Evolutionary conservation across 345 rosid genomes (phyloP), one percentile per base, ranked within the genome.

Genomic region (Camelina neglecta): DNA sequence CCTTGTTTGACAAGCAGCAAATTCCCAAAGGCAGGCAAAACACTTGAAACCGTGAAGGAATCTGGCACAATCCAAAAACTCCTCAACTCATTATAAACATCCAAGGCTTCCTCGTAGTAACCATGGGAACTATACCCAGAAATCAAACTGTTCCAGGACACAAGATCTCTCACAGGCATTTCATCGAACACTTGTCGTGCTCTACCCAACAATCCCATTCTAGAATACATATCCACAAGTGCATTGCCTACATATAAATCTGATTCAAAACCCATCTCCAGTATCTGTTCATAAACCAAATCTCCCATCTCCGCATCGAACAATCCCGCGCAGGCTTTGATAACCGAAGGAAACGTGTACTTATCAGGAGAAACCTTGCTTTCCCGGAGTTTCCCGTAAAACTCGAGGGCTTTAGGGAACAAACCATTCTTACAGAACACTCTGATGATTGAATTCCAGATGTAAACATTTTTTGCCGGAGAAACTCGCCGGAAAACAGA

Each of bases 141-240:
- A 79, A 86, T 84, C 74, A 90, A 77, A 73, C 79, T 83, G 71
- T 90, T 90, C 90, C 92, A 88, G 1, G 96, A 86, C 5, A 90
- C 90, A 16, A 74, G 33, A 76, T 90, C 90, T 61, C 81, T 85
- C 0, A 39, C 75, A 71, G 83, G 75, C 86, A 85, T 90, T 84
- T 77, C 84, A 39, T 83, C 89, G 83, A 90, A 90, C 84, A 88
- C 83, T n/a, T 80, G 33, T 20, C 65, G 77, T 13, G 92, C 90
- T 38, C 60, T 69, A 9, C 13, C 72, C 71, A 90, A 47, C 56
- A 79, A 76, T 38, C 87, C 83, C 69, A 88, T 75, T 50, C 89
- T 79, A 1, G 84, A 79, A 58, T 81, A 90, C 92, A 90, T 90
- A 71, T 84, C 87, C 3, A 90, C 82, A 71, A 88, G 74, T 15